phyloP scores from a whole-genome alignment of 495 filamentous ascomycete species.

The Glonium stellatum region DNA sequence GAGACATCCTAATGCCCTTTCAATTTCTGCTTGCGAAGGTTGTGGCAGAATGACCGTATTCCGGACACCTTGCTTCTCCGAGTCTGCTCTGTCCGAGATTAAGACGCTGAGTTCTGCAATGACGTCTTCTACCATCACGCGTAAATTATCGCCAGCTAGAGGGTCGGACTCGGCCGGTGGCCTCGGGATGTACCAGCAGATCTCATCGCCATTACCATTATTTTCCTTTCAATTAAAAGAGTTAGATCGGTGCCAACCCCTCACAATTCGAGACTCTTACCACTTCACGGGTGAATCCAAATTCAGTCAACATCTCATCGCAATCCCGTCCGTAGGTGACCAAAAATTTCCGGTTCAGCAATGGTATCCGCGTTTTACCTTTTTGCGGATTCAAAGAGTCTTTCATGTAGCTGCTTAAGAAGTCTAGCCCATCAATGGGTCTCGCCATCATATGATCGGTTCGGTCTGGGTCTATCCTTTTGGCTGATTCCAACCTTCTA shows the following conservation, averaged over 20 bases:
- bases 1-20: conserved; percentile 42
- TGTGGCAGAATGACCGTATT: conserved; percentile 32
- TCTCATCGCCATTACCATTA: conserved; percentile 1
- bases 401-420: conserved; percentile 54
- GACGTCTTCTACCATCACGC: conserved; percentile 50
- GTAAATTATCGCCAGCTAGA: conserved; percentile 43
- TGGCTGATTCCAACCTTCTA: conserved; percentile 47
- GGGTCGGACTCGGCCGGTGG: conserved; percentile 33
- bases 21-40: conserved; percentile 38
- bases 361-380: conserved; percentile 50
- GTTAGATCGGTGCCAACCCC: not conserved
- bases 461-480: conserved; percentile 51
- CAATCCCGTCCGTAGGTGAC: conserved; percentile 61
- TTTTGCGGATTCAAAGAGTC: conserved; percentile 50
- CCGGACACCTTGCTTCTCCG: conserved; percentile 40
- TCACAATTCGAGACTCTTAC: conserved; percentile 4
- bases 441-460: conserved; percentile 44
- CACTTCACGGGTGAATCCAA: conserved; percentile 51
- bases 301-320: conserved; percentile 52
- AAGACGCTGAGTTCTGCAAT: conserved; percentile 39
- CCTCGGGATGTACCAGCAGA: conserved; percentile 40
- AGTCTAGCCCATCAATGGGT: conserved; percentile 46
- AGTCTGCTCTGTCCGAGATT: conserved; percentile 18
- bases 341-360: conserved; percentile 64
- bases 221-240: not conserved